A percentile compares a stretch with the other conserved stretches of the same genome.
These are phyloP conservation scores for Coemansia interrupta DNA, from an alignment of 192 early-diverging fungal species.

Conservation along the genomic window DNA sequence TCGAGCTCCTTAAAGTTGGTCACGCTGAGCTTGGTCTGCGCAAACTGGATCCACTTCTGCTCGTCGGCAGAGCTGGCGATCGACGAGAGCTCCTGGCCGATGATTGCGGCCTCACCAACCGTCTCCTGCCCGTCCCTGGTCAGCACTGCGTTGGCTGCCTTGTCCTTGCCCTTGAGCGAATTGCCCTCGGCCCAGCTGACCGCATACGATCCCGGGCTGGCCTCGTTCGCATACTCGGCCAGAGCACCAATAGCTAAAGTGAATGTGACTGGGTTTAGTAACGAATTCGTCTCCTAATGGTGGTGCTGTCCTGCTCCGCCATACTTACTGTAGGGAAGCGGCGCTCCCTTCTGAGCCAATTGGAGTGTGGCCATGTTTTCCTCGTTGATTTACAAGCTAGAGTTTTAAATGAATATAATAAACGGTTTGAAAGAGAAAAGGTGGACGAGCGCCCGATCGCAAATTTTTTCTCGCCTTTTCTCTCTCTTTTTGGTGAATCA, in stretches of 20 bases:
- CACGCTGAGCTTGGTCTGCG: conserved; percentile 57
- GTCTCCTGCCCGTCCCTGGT: conserved; percentile 7
- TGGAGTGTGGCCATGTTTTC: conserved; percentile 51
- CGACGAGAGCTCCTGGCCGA: conserved; percentile 9
- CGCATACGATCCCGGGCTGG: conserved; percentile 15
- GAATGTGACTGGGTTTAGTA: neutral
- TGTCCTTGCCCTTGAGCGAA: conserved; percentile 39
- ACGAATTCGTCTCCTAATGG: neutral
- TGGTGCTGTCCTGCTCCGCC: neutral
- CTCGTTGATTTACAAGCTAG: conserved; percentile 29
- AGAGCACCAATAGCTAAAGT: conserved; percentile 51
- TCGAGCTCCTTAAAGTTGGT: conserved; percentile 71
- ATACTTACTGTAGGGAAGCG: conserved; percentile 54
- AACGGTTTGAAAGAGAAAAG: neutral
- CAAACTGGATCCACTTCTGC: conserved; percentile 73
- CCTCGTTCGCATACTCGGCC: conserved; percentile 51
- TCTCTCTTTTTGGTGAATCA: neutral
- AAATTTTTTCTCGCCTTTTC: neutral
- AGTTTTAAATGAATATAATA: neutral
- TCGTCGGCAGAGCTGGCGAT: conserved; percentile 28
- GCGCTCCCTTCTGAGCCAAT: conserved; percentile 59
- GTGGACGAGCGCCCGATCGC: neutral
- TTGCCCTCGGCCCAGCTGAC: conserved; percentile 56
- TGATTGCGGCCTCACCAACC: conserved; percentile 16
- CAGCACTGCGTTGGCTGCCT: conserved; percentile 39